Evolutionary conservation across 2,329 filamentous ascomycete species (phyloP).

Genomic region (Alternaria viburni): DNA sequence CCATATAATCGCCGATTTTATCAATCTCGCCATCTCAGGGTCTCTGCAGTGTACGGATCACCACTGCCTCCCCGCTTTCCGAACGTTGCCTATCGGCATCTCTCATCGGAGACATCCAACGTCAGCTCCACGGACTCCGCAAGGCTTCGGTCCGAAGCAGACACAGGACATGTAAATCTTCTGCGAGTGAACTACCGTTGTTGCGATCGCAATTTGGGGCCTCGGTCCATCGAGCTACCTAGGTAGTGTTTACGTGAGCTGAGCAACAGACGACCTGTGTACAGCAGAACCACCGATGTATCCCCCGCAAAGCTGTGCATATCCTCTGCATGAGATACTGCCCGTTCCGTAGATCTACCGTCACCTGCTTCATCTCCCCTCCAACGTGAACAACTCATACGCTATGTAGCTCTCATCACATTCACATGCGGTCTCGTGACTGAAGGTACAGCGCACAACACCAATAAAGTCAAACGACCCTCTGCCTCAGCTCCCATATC

Average conservation of each 20-base stretch:
- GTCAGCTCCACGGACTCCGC: not conserved
- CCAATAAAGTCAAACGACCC: not conserved
- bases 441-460: not conserved
- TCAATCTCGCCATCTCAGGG: not conserved
- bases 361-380: not conserved
- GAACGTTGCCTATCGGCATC: not conserved
- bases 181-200: not conserved
- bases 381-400: not conserved
- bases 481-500: not conserved
- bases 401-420: not conserved
- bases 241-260: constrained; percentile 3
- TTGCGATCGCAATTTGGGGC: not conserved
- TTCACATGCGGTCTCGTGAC: not conserved
- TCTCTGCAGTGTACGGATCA: not conserved
- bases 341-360: not conserved
- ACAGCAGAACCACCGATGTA: not conserved
- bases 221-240: not conserved
- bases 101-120: not conserved
- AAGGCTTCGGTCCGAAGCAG: not conserved
- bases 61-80: not conserved
- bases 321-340: not conserved
- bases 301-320: not conserved
- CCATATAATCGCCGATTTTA: not conserved
- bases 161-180: not conserved
- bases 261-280: not conserved